Evolutionary conservation across 1,139 yeast species (phyloP).

Genomic region (Eremothecium gossypii): DNA sequence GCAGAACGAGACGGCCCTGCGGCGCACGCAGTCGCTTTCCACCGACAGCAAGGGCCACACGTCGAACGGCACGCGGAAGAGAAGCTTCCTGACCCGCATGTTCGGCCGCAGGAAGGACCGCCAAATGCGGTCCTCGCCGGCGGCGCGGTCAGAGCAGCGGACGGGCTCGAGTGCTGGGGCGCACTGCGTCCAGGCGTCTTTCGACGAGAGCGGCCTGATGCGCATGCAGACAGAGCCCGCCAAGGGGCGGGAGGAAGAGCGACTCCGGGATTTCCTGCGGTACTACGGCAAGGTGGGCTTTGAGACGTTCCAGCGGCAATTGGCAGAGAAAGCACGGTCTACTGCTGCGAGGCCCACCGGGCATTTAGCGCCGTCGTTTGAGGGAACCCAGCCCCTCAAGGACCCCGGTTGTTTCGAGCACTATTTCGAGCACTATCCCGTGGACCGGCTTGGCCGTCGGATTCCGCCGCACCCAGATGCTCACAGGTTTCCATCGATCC

Average conservation of each 20-base stretch:
- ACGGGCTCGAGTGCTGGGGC: neutral
- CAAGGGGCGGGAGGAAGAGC: no score
- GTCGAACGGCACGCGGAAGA: constrained; percentile 21
- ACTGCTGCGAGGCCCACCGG: no score
- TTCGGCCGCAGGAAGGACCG: constrained; percentile 5
- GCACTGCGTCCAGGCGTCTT: no score
- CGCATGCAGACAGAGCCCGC: no score
- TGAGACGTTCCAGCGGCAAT: constrained; percentile 23
- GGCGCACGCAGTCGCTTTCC: constrained; percentile 28
- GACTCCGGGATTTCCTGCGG: constrained; percentile 42
- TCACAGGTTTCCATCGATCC: constrained; percentile 43
- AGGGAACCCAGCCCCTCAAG: no score
- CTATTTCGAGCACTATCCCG: no score
- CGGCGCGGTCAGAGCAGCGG: neutral
- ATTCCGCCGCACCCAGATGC: constrained; percentile 41
- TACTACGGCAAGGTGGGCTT: constrained; percentile 37
- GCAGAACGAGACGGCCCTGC: constrained; percentile 8
- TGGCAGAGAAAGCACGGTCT: neutral
- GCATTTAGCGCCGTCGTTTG: no score
- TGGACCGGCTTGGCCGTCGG: no score
- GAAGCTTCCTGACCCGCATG: constrained; percentile 26
- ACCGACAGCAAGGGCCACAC: constrained; percentile 11
- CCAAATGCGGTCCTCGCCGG: neutral
- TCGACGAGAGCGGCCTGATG: no score
- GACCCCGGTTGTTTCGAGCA: no score